Conservation (phyloP, 306 rosid genomes). For the Quercus variabilis region DNA sequence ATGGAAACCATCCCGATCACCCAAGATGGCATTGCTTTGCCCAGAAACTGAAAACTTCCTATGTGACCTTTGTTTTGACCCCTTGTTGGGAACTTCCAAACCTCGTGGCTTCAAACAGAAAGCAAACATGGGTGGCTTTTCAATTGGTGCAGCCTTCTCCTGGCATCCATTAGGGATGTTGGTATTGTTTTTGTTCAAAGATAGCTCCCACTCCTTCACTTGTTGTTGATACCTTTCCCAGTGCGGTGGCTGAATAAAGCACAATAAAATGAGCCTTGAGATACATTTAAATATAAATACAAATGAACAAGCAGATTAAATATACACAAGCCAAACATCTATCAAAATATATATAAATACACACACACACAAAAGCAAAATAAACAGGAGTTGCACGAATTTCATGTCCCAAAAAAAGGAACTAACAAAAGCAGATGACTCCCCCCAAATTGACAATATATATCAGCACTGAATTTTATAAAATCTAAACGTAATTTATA, state of each 20-base stretch:
- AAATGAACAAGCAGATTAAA: neutral
- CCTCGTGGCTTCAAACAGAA: constrained; percentile 97
- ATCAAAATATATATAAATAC: too few relatives aligned
- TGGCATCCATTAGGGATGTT: constrained; percentile 42
- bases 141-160: constrained; percentile 47
- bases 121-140: constrained; percentile 92
- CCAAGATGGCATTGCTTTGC: constrained; percentile 39
- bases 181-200: constrained; percentile 41
- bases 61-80: constrained; percentile 79
- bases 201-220: constrained; percentile 79
- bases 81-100: constrained; percentile 73
- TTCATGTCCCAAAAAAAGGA: neutral
- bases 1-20: constrained; percentile 70
- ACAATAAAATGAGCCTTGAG: neutral
- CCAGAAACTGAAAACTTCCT: constrained; percentile 66
- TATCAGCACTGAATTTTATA: neutral
- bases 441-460: neutral
- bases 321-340: constrained; percentile 1
- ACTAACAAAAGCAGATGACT: neutral
- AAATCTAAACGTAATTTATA: neutral
- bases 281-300: constrained; percentile 5
- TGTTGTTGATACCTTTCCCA: constrained; percentile 83
- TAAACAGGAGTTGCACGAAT: neutral
- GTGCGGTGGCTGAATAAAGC: constrained; percentile 60
- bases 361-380: neutral